These are phyloP conservation scores for Yamadazyma taylorii DNA, from an alignment of 1,139 yeast genomes.

Conservation along the genomic window DNA sequence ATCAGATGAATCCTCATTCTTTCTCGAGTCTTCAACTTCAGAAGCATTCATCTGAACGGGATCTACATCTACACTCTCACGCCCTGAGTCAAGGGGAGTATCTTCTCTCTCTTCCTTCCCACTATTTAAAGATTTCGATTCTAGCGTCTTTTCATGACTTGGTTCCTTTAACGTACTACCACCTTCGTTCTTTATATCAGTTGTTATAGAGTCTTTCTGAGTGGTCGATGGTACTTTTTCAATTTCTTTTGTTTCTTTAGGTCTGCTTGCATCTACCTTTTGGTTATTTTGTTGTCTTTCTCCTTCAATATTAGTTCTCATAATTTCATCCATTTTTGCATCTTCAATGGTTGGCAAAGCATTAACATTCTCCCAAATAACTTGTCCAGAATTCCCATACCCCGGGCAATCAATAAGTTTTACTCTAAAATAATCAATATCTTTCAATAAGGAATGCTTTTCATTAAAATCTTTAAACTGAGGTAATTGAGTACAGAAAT, in stretches of 20 bases:
- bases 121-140: conserved; percentile 1
- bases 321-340: conserved; percentile 44
- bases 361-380: conserved; percentile 64
- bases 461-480: conserved; percentile 54
- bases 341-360: conserved; percentile 54
- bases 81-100: background rate
- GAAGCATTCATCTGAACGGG: conserved; percentile 6
- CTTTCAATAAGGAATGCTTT: conserved; percentile 55
- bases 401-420: conserved; percentile 61
- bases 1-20: conserved; percentile 3
- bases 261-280: conserved; percentile 1
- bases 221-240: no score
- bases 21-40: conserved; percentile 5
- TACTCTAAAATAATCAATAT: conserved; percentile 65
- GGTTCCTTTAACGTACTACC: background rate
- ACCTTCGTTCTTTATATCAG: conserved; percentile 4
- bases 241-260: background rate
- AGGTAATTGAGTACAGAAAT: conserved; percentile 52
- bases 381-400: conserved; percentile 65
- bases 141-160: conserved; percentile 3
- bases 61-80: conserved; percentile 1
- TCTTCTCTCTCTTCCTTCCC: conserved; percentile 5
- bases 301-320: conserved; percentile 39
- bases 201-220: no score
- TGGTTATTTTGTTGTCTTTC: conserved; percentile 6